Evolutionary conservation across 331 rosid genomes (phyloP), one percentile per base, ranked within the genome.

Genomic region (Prunus yedoensis): DNA sequence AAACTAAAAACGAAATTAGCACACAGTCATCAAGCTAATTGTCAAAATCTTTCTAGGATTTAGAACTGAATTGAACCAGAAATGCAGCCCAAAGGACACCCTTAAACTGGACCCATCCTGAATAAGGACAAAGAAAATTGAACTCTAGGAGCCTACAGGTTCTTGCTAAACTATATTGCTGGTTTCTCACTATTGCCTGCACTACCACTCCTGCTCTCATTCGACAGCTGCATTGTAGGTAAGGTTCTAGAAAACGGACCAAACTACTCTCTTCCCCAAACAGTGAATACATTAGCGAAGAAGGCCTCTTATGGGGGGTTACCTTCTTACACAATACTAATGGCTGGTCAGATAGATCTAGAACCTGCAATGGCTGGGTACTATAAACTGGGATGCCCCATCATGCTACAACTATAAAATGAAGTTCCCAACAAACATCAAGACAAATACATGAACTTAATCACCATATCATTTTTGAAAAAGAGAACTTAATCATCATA

Each of bases 141-240:
- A 59, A 45, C 30, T 8, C 2, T n/a, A 43, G 10, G 53, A 38
- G 52, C 23, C 41, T 16, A 38, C 16, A 4, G 57, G 67, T 38
- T 35, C 67, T 43, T 17, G 67, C 45, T 58, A 58, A 43, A 73
- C 30, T 43, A 72, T 72, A 58, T 1, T 43, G 58, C 59, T 58
- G 77, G 46, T 45, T 38, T 73, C 66, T 56, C 76, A 21, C 2
- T 9, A 71, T 56, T 56, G 68, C 56, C 28, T 5, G 16, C 18
- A 10, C 47, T 1, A 23, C 38, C 49, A 58, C 18, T 58, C n/a
- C 18, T 38, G 76, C 47, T 72, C 43, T 20, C 66, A 54, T 38
- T 68, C 2, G 25, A 27, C 45, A 50, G 25, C 4, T 56, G 75
- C 28, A 56, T n/a, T 54, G 38, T 20, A 73, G 25, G 58, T 50